Conservation (phyloP, 805 yeast species). For the Ogataea naganishii region DNA sequence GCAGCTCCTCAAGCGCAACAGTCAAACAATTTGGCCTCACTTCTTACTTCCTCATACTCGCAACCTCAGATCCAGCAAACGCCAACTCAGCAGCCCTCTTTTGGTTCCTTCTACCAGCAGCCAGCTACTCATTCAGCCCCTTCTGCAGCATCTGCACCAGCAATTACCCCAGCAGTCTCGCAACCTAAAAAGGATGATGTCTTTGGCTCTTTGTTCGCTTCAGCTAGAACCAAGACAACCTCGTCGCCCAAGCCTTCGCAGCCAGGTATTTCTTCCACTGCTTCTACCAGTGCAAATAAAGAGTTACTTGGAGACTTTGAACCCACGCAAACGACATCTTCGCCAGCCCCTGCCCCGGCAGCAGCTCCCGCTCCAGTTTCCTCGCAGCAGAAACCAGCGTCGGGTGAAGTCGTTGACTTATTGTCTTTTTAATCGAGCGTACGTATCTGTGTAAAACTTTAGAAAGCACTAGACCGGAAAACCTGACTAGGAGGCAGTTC, state of each 20-base stretch:
- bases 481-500: too few species aligned
- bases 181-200: conserved; percentile 47
- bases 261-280: conserved; percentile 9
- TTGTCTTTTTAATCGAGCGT: conserved; percentile 42
- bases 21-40: conserved; percentile 22
- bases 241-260: too few species aligned
- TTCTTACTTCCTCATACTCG: conserved; percentile 20
- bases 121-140: conserved; percentile 6
- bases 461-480: too few species aligned
- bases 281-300: conserved; percentile 8
- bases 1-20: conserved; percentile 8
- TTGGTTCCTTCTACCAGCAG: conserved; percentile 3
- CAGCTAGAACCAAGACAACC: conserved; percentile 44
- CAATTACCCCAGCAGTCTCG: conserved; percentile 29
- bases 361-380: conserved; percentile 5
- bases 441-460: too few species aligned
- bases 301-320: conserved; percentile 2
- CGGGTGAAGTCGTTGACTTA: conserved; percentile 37
- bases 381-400: conserved; percentile 4
- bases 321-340: conserved; percentile 8
- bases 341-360: conserved; percentile 12
- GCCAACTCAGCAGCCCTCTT: conserved; percentile 10
- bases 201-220: conserved; percentile 58
- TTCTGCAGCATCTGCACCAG: conserved; percentile 17
- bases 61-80: conserved; percentile 13